These are phyloP conservation scores for Crataegus laevigata DNA, from an alignment of 306 rosid species.

Conservation along the genomic window DNA sequence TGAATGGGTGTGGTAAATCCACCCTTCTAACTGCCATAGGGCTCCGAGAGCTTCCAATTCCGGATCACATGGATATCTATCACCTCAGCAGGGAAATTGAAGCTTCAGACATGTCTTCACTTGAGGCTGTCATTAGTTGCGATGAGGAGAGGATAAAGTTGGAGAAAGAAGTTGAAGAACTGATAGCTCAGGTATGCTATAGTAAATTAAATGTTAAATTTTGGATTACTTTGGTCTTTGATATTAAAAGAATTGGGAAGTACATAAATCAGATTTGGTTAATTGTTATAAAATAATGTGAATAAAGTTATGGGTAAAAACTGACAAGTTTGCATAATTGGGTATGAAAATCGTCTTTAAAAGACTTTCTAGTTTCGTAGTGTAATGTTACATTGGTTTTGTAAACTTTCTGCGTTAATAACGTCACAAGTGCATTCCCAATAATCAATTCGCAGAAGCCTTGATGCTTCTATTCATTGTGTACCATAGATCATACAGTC, in stretches of 20 bases:
- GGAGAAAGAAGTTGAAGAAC: conserved; percentile 82
- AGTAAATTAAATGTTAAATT: background rate
- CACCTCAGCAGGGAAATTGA: conserved; percentile 90
- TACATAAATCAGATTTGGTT: background rate
- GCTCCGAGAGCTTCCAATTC: conserved; percentile 84
- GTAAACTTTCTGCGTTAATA: background rate
- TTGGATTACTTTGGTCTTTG: background rate
- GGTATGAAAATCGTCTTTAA: background rate
- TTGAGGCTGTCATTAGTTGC: conserved; percentile 85
- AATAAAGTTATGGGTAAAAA: background rate
- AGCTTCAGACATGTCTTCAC: conserved; percentile 93
- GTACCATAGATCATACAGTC: background rate
- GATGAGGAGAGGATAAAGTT: conserved; percentile 87
- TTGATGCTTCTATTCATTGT: background rate
- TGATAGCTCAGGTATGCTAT: conserved; percentile 69
- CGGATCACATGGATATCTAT: conserved; percentile 93
- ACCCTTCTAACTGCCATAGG: conserved; percentile 86
- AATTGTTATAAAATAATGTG: background rate
- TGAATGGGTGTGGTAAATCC: conserved; percentile 96
- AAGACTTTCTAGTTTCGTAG: background rate
- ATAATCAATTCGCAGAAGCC: too few relatives aligned
- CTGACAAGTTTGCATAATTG: background rate
- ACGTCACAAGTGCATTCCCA: background rate
- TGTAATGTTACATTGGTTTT: background rate
- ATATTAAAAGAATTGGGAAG: background rate